Percentiles rank a stretch among this genome's conserved stretches.
Evolutionary conservation across 352 stramenopile genomes (phyloP).

Genomic region (Phytophthora tubulina): DNA sequence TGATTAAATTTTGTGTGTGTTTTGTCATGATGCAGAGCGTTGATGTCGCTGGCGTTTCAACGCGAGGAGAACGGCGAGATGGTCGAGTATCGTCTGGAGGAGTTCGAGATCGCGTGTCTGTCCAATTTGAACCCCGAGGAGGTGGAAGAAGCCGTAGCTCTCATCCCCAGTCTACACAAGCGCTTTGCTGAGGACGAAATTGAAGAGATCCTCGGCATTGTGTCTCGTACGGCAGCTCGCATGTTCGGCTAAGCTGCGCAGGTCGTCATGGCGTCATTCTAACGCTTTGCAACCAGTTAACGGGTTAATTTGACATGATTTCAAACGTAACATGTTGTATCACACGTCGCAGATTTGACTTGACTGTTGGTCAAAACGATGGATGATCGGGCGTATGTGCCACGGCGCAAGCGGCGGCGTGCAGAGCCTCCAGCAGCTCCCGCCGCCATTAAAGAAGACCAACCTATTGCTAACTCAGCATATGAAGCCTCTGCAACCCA

Average conservation of each 20-base stretch:
- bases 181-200: slow-evolving; percentile 91
- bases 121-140: slow-evolving; percentile 93
- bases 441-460: background rate
- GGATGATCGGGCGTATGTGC: slow-evolving; percentile 44
- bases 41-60: slow-evolving; percentile 89
- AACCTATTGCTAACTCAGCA: background rate
- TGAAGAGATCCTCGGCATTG: slow-evolving; percentile 90
- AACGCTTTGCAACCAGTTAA: slow-evolving; percentile 24
- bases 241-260: slow-evolving; percentile 75
- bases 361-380: slow-evolving; percentile 1
- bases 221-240: slow-evolving; percentile 86
- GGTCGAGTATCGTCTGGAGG: slow-evolving; percentile 85
- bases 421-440: slow-evolving; percentile 14
- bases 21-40: slow-evolving; percentile 50
- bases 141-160: slow-evolving; percentile 87
- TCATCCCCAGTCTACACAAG: slow-evolving; percentile 91
- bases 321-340: slow-evolving; percentile 9
- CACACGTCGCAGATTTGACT: slow-evolving; percentile 28
- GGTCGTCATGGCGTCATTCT: slow-evolving; percentile 11
- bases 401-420: slow-evolving; percentile 54
- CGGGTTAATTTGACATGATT: slow-evolving; percentile 18
- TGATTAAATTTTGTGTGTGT: background rate
- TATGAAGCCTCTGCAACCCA: slow-evolving; percentile 31
- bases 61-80: slow-evolving; percentile 77
- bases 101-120: slow-evolving; percentile 92